Conservation (phyloP, 495 filamentous ascomycete species). For the Neurospora pannonica region DNA sequence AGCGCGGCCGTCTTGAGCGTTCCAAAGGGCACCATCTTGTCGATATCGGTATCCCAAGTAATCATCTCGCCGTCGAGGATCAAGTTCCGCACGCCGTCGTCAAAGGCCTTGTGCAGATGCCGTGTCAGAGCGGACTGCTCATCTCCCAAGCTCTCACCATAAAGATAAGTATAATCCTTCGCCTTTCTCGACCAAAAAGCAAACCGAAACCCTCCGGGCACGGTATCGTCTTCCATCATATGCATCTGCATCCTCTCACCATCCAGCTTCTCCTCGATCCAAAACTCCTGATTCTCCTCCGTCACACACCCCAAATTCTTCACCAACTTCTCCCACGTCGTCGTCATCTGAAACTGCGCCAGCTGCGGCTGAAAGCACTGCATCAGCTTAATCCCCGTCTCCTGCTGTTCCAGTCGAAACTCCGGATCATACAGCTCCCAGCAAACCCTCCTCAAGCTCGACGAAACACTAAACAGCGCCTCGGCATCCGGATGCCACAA, state of each 20-base stretch:
- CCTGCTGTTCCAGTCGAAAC: slow-evolving; percentile 63
- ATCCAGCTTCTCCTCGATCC: slow-evolving; percentile 97
- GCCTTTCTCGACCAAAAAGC: slow-evolving; percentile 92
- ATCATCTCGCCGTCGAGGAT: slow-evolving; percentile 98
- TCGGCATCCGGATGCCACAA: slow-evolving; percentile 93
- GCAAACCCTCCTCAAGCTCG: slow-evolving; percentile 81
- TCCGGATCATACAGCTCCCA: slow-evolving; percentile 84
- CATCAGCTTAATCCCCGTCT: slow-evolving; percentile 74
- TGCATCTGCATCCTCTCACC: slow-evolving; percentile 97
- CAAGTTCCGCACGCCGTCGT: slow-evolving; percentile 64
- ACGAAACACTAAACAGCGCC: slow-evolving; percentile 83
- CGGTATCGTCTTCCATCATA: slow-evolving; percentile 62
- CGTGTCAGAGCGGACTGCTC: slow-evolving; percentile 70
- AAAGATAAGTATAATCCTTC: slow-evolving; percentile 94
- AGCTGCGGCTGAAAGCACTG: slow-evolving; percentile 96
- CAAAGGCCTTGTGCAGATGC: slow-evolving; percentile 70
- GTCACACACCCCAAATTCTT: slow-evolving; percentile 57
- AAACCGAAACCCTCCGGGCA: slow-evolving; percentile 65
- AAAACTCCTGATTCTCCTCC: slow-evolving; percentile 67
- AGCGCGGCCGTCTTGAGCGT: slow-evolving; percentile 89
- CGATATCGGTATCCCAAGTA: slow-evolving; percentile 86
- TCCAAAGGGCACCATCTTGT: slow-evolving; percentile 81
- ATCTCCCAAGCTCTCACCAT: slow-evolving; percentile 69
- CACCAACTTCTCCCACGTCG: slow-evolving; percentile 73
- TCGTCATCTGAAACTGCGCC: slow-evolving; percentile 85